Evolutionary conservation across 140 eudicot genomes (phyloP), one percentile per base, ranked within the genome.

Genomic region (Cichorium intybus): DNA sequence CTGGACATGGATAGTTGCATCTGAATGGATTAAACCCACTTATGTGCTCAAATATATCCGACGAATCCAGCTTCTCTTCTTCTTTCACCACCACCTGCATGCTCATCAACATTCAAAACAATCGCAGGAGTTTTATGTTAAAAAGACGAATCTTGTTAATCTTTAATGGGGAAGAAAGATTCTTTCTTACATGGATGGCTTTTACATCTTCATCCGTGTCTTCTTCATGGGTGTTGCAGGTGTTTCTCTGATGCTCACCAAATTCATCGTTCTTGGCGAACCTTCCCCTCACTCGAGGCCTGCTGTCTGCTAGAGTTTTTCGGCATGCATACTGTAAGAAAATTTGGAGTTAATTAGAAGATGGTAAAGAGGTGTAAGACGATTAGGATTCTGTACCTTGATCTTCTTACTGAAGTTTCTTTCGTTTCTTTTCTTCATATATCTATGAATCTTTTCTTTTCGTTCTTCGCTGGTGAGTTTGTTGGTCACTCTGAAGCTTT

Each of bases 381-480:
- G 21, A 23, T 34, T 55, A 21, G 10, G 77, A 27, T 54, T 55
- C 5, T 18, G 31, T 21, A 93, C 99, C 99, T 93, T 93, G 72
- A 93, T 93, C 81, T 93, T 93, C 95, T 93, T 93, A 87, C 88
- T 93, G 76, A 93, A 93, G 75, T 93, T 93, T 79, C 99, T 86
- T 55, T 93, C 94, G 18, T 86, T 86, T 62, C 95, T 70, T 69
- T 93, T 93, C 85, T 88, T 89, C 95, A 85, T 75, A 70, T 88
- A 93, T 72, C 97, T 74, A 62, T 77, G 83, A 66, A 93, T 89
- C 83, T 86, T 93, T 57, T 85, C 91, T 64, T 75, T 89, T 68
- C 97, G 90, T 55, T 93, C 94, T 77, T 93, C 97, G 15, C 62
- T 79, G 0, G 97, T 81, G 58, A 86, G 83, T 60, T 93, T 93